Evolutionary conservation across 2,329 filamentous ascomycete genomes (phyloP), one percentile per base, ranked within the genome.

Genomic region (Microcyclospora pomicola): DNA sequence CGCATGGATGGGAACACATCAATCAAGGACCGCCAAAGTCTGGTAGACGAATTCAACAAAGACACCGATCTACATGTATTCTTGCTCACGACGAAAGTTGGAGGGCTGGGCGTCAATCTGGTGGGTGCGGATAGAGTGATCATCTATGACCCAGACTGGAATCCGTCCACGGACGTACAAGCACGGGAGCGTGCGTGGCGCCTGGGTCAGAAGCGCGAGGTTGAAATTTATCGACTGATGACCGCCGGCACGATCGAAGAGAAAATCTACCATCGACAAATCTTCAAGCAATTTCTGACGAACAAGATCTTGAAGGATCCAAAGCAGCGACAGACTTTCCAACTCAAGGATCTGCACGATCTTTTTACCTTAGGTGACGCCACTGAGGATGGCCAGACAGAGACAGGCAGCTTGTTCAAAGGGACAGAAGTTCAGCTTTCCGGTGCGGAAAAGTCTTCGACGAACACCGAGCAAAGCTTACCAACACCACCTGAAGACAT

Each of bases 111-210:
- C 5, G 81, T 94, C 34, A 98, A 98, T 49, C 66, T 98, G 15
- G 98, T 91, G 0, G 91, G 91, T 6, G 91, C 91, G 5, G 84
- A 94, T 55, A 77, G 91, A 27, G 88, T 98, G 46, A 94, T 98
- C 54, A 96, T 98, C 38, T 98, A 91, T 54, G 92, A 98, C 53
- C 92, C 91, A 0, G 91, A 98, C 56, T 98, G 91, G 91, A 96
- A 96, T 52, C 91, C 88, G 2, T 95, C 88, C 0, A 96, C 88
- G 0, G 91, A 98, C 54, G 70, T 95, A 16, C 91, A 98, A 62
- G 91, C 91, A 12, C 79, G 91, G 34, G 91, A 98, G 61, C 75
- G 91, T 52, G 91, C 92, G 5, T 98, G 91, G 91, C 77, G 91
- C 40, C 66, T 98, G 2, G 91, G 91, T 0, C 91, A 98, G 63